These are phyloP conservation scores for Pulveroboletus frians DNA, from an alignment of 768 basidiomycete species.

Conservation along the genomic window DNA sequence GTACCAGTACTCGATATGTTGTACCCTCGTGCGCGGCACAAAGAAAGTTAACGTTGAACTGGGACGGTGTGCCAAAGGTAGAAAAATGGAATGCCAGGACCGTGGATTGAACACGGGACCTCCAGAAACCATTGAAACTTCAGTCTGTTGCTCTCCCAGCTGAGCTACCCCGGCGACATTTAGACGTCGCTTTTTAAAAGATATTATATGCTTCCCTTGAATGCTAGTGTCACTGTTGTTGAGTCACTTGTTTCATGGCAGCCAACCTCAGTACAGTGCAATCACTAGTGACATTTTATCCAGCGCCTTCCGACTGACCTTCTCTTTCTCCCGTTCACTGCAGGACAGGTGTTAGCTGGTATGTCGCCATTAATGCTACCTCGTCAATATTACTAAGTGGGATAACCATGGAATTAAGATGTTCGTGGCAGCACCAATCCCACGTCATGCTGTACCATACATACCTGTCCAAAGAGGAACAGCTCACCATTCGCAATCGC, in stretches of 20 bases:
- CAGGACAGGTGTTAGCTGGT: conserved; percentile 11
- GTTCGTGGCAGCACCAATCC: conserved; percentile 1
- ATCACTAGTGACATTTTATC: conserved; percentile 7
- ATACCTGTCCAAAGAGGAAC: neutral
- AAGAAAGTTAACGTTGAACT: neutral
- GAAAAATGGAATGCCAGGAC: conserved; percentile 37
- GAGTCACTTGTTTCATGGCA: too few relatives aligned
- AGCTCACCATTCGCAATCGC: neutral
- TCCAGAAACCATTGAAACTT: conserved; percentile 52
- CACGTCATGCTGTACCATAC: conserved; percentile 5
- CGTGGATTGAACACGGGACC: conserved; percentile 72
- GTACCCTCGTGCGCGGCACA: neutral
- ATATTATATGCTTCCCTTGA: too few relatives aligned
- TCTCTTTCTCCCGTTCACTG: conserved; percentile 3
- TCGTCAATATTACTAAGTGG: neutral
- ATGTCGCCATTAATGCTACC: neutral
- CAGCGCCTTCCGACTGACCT: conserved; percentile 10
- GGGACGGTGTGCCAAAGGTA: neutral
- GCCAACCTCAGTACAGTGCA: neutral
- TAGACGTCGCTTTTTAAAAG: neutral
- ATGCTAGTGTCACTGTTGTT: too few relatives aligned
- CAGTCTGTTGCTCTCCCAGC: conserved; percentile 75
- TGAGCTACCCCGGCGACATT: conserved; percentile 57
- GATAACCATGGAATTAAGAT: conserved; percentile 7
- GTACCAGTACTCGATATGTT: neutral